phyloP scores from a whole-genome alignment of 306 rosid species.

The Rosa lucieae region DNA sequence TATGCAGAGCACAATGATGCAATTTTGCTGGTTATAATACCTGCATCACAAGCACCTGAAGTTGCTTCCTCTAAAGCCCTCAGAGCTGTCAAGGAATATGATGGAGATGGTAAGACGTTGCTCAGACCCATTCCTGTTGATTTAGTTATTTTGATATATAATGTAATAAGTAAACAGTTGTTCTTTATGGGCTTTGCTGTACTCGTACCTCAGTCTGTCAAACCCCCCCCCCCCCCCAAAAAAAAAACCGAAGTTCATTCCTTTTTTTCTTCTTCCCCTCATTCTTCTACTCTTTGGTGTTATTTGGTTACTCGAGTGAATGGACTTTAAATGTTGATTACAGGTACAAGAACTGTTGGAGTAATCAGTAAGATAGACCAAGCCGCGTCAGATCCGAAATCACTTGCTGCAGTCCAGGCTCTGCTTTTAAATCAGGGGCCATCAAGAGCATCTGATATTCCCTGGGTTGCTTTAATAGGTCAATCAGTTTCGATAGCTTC shows the following conservation, averaged over 20 bases:
- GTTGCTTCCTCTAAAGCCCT: slow-evolving; percentile 86
- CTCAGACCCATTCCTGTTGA: not conserved
- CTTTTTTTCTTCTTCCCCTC: slow-evolving; percentile 16
- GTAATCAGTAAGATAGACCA: slow-evolving; percentile 92
- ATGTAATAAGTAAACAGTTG: not conserved
- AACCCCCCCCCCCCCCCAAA: too few species aligned
- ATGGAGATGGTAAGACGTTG: slow-evolving; percentile 65
- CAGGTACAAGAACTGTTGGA: slow-evolving; percentile 94
- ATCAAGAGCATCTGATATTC: slow-evolving; percentile 73
- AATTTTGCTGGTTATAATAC: slow-evolving; percentile 75
- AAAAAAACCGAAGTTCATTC: not conserved
- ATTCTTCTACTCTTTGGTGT: not conserved
- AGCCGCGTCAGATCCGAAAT: slow-evolving; percentile 85
- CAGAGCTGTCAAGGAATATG: slow-evolving; percentile 78
- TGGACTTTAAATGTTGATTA: slow-evolving; percentile 15
- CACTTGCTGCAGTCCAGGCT: slow-evolving; percentile 95
- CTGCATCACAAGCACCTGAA: slow-evolving; percentile 94
- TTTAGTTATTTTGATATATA: not conserved
- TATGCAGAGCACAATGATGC: slow-evolving; percentile 94
- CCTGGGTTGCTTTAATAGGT: slow-evolving; percentile 95
- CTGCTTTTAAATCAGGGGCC: slow-evolving; percentile 92
- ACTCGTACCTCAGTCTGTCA: not conserved
- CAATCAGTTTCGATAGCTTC: slow-evolving; percentile 95
- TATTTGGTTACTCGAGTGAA: slow-evolving; percentile 23
- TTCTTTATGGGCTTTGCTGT: not conserved